phyloP scores from a whole-genome alignment of 2,329 filamentous ascomycete genomes.

The Aspergillus piperis region DNA sequence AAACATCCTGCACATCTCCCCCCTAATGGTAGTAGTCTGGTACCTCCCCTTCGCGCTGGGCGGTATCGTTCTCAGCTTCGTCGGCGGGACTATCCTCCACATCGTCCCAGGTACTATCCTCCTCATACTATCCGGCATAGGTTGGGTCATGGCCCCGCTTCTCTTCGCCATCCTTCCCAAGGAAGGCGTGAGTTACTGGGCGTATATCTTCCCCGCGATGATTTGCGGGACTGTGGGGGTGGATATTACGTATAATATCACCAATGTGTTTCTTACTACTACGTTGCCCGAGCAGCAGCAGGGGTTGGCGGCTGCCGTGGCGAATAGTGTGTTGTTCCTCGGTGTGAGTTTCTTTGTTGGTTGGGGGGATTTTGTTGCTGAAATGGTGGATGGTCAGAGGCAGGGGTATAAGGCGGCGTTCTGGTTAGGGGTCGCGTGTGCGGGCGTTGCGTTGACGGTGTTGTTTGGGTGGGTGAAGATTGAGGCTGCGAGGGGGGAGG shows the following conservation, averaged over 20 bases:
- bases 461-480: constrained; percentile 58
- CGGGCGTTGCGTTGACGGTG: constrained; percentile 54
- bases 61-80: constrained; percentile 64
- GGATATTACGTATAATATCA: constrained; percentile 73
- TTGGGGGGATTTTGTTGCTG: constrained; percentile 64
- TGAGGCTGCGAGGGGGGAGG: constrained; percentile 57
- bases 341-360: constrained; percentile 72
- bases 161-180: constrained; percentile 66
- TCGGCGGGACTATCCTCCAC: constrained; percentile 69
- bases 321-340: constrained; percentile 70
- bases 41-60: constrained; percentile 68
- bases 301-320: constrained; percentile 69
- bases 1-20: constrained; percentile 58
- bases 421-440: constrained; percentile 62
- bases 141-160: constrained; percentile 60
- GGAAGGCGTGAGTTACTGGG: constrained; percentile 64
- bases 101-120: constrained; percentile 64
- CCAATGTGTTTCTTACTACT: constrained; percentile 79
- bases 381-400: constrained; percentile 48
- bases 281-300: constrained; percentile 66
- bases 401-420: constrained; percentile 66
- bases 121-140: constrained; percentile 62
- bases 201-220: constrained; percentile 67
- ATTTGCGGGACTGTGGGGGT: constrained; percentile 69
- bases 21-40: constrained; percentile 68